Evolutionary conservation across 2,329 filamentous ascomycete genomes (phyloP), one percentile per base, ranked within the genome.

Genomic region (Verticillium longisporum): DNA sequence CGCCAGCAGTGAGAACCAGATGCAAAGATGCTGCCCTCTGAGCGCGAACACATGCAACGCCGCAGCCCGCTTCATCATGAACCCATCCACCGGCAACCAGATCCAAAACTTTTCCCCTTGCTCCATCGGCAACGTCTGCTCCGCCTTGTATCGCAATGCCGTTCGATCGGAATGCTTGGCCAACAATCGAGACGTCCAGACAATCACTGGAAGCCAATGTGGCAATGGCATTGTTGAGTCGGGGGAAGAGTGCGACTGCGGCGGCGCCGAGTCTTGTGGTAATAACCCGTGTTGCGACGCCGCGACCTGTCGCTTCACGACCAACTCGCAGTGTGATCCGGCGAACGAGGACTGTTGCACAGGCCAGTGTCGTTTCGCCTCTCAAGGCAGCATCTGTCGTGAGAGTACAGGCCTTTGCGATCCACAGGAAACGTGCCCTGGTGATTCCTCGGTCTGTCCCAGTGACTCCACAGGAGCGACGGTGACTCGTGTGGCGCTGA

Each of bases 241-340:
- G n/a, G 95, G 92, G 65, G 95, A 99, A 75, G 90, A 99, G 59
- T 99, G 95, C 75, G 95, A 99, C 75, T 99, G 95, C 70, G 95
- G 95, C 64, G 94, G 94, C 60, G 77, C 80, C 14, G 75, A 78
- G 14, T 85, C 84, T 45, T 99, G 95, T 72, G 85, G 80, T 31
- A 75, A 81, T 69, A 95, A 98, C 75, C 70, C 73, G 14, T 99
- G 95, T 80, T 99, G 95, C 76, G 83, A 99, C 68, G 76, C 92
- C 1, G 83, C 76, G 3, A 98, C 95, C 0, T 99, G 95, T 84
- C 91, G 88, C 69, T 97, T 96, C 80, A 89, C 82, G 60, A 73
- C 76, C 60, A 83, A 81, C 65, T 88, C 94, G 33, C 85, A 92
- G 38, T 99, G 95, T 74, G 91, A 95, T 72, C 83, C 86, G 13